These are phyloP conservation scores for Aspergillus sp. DNA, from an alignment of 2,329 filamentous ascomycete genomes.

Conservation along the genomic window DNA sequence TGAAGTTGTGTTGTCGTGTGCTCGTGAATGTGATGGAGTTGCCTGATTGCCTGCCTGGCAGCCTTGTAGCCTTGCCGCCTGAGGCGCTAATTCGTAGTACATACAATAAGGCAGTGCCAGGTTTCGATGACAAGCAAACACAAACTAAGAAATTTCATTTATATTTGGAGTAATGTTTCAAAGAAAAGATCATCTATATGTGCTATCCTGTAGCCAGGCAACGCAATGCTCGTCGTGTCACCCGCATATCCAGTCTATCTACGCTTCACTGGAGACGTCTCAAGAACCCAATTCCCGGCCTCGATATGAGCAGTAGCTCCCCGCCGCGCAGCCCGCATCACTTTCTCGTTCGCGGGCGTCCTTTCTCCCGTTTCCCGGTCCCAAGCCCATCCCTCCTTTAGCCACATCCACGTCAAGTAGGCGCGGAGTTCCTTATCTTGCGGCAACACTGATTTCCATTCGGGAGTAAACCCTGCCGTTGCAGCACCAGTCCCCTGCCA, in stretches of 20 bases:
- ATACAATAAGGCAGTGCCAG: background rate
- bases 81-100: background rate
- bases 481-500: slow-evolving; percentile 61
- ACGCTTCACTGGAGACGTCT: slow-evolving; percentile 34
- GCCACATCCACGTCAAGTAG: slow-evolving; percentile 88
- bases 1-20: background rate
- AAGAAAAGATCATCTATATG: background rate
- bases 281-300: slow-evolving; percentile 40
- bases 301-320: slow-evolving; percentile 46
- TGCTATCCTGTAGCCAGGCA: background rate
- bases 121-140: too few relatives aligned
- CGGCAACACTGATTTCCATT: slow-evolving; percentile 86
- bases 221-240: too few relatives aligned
- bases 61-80: background rate
- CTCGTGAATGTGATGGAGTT: background rate
- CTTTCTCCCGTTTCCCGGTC: slow-evolving; percentile 65
- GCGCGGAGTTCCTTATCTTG: slow-evolving; percentile 86
- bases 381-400: slow-evolving; percentile 82
- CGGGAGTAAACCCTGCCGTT: slow-evolving; percentile 65
- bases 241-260: slow-evolving; percentile 15
- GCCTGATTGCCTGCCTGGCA: background rate
- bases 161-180: background rate
- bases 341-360: slow-evolving; percentile 39
- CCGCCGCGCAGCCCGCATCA: slow-evolving; percentile 36
- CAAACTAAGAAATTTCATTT: background rate